phyloP scores from a whole-genome alignment of 2,329 filamentous ascomycete species.

The Esteya vermicola region DNA sequence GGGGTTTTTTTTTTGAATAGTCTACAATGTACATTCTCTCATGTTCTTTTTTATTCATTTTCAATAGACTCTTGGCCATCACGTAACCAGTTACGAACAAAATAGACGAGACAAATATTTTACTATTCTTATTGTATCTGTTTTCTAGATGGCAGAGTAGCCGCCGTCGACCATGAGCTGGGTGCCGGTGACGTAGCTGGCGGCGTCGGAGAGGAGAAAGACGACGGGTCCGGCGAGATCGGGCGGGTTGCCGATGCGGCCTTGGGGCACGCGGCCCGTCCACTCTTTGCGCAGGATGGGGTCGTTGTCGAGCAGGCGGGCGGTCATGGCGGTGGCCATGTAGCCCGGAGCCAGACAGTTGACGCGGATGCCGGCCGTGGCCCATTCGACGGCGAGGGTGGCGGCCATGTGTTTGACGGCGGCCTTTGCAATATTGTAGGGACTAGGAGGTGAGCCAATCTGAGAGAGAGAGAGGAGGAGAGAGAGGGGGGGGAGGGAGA shows the following conservation, averaged over 20 bases:
- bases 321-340: slow-evolving; percentile 89
- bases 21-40: not conserved
- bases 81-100: too few species aligned
- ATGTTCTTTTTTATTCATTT: not conserved
- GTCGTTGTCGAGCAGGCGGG: slow-evolving; percentile 90
- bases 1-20: not conserved
- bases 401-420: slow-evolving; percentile 79
- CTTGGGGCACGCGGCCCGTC: slow-evolving; percentile 82
- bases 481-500: not conserved
- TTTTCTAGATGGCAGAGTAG: too few species aligned
- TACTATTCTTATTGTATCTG: too few species aligned
- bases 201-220: slow-evolving; percentile 71
- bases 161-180: slow-evolving; percentile 75
- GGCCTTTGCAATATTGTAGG: slow-evolving; percentile 89
- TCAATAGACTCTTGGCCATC: too few species aligned
- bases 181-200: slow-evolving; percentile 55
- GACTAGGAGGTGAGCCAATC: slow-evolving; percentile 26
- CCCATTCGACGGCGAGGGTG: slow-evolving; percentile 90
- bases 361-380: slow-evolving; percentile 71
- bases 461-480: not conserved
- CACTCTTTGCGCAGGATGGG: slow-evolving; percentile 80
- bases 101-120: too few species aligned
- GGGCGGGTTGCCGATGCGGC: slow-evolving; percentile 83
- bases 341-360: slow-evolving; percentile 95
- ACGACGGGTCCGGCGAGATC: slow-evolving; percentile 90